A percentile compares a stretch with the other conserved stretches of the same genome.
These are phyloP conservation scores for Luvunga scandens DNA, from an alignment of 345 rosid species.

Conservation along the genomic window DNA sequence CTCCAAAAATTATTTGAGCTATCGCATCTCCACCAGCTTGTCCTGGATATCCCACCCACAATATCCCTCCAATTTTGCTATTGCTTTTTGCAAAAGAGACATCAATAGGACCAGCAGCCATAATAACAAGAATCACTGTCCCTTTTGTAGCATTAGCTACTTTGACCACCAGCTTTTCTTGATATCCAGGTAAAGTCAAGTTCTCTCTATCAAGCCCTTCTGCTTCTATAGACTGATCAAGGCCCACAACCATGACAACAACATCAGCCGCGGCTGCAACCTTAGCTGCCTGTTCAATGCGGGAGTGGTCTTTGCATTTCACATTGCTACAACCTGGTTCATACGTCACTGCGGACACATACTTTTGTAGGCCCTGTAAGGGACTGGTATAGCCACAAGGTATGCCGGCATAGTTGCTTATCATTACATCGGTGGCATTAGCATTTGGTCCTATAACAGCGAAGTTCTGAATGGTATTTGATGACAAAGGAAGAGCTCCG, in stretches of 20 bases:
- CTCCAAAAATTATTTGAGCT: conserved; percentile 48
- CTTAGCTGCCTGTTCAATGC: conserved; percentile 19
- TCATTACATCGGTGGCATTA: conserved; percentile 41
- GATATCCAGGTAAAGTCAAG: conserved; percentile 46
- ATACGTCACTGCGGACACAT: conserved; percentile 14
- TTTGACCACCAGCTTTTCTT: conserved; percentile 35
- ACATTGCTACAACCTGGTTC: conserved; percentile 34
- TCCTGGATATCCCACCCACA: conserved; percentile 62
- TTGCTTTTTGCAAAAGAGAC: conserved; percentile 34
- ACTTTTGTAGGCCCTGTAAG: conserved; percentile 45
- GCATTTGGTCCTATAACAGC: conserved; percentile 51
- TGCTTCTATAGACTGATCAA: conserved; percentile 39
- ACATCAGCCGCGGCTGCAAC: conserved; percentile 29
- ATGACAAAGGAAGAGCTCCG: conserved; percentile 47
- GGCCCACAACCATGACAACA: conserved; percentile 40
- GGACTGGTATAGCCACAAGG: conserved; percentile 51
- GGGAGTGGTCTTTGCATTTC: conserved; percentile 23
- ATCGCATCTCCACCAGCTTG: conserved; percentile 56
- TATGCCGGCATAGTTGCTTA: conserved; percentile 45
- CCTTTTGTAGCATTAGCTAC: conserved; percentile 35
- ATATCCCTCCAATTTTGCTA: conserved; percentile 30
- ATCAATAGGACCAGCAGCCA: conserved; percentile 52
- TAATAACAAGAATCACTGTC: conserved; percentile 35
- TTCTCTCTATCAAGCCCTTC: conserved; percentile 43
- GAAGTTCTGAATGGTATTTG: conserved; percentile 15